These are phyloP conservation scores for Zymoseptoria brevis DNA, from an alignment of 2,329 filamentous ascomycete species.

Conservation along the genomic window DNA sequence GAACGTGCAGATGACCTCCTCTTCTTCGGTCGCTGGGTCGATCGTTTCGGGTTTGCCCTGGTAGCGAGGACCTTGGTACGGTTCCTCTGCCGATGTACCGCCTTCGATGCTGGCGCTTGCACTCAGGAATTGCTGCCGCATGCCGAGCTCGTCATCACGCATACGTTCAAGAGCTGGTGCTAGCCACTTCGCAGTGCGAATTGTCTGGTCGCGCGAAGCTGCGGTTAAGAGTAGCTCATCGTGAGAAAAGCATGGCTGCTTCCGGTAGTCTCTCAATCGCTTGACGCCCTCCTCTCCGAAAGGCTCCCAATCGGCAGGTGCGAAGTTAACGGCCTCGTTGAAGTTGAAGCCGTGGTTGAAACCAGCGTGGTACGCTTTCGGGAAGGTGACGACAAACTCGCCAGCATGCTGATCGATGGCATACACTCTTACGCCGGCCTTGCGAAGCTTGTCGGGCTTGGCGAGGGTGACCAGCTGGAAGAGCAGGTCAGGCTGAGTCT, in stretches of 20 bases:
- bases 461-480: conserved; percentile 96
- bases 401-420: conserved; percentile 93
- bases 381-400: conserved; percentile 93
- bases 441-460: conserved; percentile 84
- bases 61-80: conserved; percentile 30
- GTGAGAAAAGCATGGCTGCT: conserved; percentile 94
- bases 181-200: conserved; percentile 92
- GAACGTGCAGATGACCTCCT: conserved; percentile 83
- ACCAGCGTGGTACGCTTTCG: conserved; percentile 91
- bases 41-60: conserved; percentile 48
- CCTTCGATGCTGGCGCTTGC: conserved; percentile 38
- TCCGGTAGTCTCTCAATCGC: conserved; percentile 74
- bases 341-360: conserved; percentile 99
- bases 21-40: conserved; percentile 72
- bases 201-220: conserved; percentile 67
- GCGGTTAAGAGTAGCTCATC: conserved; percentile 91
- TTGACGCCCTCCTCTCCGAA: conserved; percentile 81
- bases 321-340: conserved; percentile 98
- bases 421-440: conserved; percentile 86
- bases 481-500: conserved; percentile 89
- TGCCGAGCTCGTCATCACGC: conserved; percentile 60
- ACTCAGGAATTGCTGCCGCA: conserved; percentile 60
- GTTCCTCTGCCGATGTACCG: conserved; percentile 30
- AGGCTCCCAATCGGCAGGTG: conserved; percentile 89
- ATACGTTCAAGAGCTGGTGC: conserved; percentile 78